Conservation (phyloP, 164 flowering plant genomes). For the Brasenia schreberi region DNA sequence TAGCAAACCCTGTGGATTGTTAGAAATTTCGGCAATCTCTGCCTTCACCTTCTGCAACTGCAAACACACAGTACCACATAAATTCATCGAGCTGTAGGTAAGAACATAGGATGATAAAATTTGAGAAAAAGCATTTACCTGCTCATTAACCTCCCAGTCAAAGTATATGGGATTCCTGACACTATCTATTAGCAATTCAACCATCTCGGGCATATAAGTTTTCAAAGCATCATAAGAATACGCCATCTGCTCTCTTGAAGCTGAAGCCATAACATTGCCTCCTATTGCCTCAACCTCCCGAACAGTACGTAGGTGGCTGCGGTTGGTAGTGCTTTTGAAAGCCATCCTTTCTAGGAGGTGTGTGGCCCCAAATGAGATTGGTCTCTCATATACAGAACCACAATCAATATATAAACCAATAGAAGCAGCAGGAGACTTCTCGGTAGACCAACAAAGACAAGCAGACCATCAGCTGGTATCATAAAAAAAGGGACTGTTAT, state of each 20-base stretch:
- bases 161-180: slow-evolving; percentile 80
- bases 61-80: slow-evolving; percentile 4
- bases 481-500: neutral
- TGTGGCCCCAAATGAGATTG: slow-evolving; percentile 35
- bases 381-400: slow-evolving; percentile 65
- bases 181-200: slow-evolving; percentile 70
- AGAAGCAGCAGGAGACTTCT: slow-evolving; percentile 51
- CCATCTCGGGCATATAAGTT: slow-evolving; percentile 71
- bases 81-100: neutral
- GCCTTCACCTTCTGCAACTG: slow-evolving; percentile 61
- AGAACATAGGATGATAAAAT: neutral
- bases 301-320: slow-evolving; percentile 61
- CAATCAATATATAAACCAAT: slow-evolving; percentile 51
- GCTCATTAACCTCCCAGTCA: slow-evolving; percentile 84
- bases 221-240: slow-evolving; percentile 75
- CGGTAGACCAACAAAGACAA: neutral
- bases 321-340: slow-evolving; percentile 54
- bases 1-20: slow-evolving; percentile 68
- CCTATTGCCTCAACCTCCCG: slow-evolving; percentile 83
- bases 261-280: slow-evolving; percentile 47
- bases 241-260: slow-evolving; percentile 31
- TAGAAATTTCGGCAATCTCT: slow-evolving; percentile 47
- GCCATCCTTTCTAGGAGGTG: slow-evolving; percentile 76
- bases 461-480: neutral
- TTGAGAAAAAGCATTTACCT: slow-evolving; percentile 23